These are phyloP conservation scores for Astrothelium subdiscretum DNA, from an alignment of 495 filamentous ascomycete species.

Conservation along the genomic window DNA sequence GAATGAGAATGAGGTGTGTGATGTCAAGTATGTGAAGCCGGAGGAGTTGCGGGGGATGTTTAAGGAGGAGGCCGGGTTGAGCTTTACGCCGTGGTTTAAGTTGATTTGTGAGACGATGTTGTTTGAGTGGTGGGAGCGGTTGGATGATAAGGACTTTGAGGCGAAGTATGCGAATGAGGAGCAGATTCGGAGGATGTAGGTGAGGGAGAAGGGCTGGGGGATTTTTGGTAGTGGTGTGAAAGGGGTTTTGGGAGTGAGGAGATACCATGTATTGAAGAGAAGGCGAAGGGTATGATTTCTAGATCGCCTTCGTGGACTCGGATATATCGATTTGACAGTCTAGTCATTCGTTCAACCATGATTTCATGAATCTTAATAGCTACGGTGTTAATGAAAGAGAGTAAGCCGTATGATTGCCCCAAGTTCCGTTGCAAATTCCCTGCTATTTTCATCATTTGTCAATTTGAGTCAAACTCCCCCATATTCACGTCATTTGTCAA, in stretches of 20 bases:
- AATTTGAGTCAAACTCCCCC: not conserved
- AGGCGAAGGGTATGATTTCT: not conserved
- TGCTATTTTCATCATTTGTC: not conserved
- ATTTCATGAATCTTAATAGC: no score
- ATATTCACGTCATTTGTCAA: no score
- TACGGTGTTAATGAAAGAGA: not conserved
- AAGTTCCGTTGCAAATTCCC: not conserved
- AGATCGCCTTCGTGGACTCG: no score
- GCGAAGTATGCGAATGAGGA: slow-evolving; percentile 80
- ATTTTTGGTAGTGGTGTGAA: no score
- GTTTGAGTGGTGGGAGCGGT: slow-evolving; percentile 94
- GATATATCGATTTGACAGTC: no score
- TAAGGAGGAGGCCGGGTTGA: slow-evolving; percentile 58
- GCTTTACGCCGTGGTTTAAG: slow-evolving; percentile 98
- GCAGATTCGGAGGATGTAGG: slow-evolving; percentile 75
- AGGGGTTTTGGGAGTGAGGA: slow-evolving; percentile 7
- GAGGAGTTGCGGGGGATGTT: slow-evolving; percentile 82
- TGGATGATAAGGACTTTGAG: slow-evolving; percentile 49
- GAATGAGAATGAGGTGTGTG: slow-evolving; percentile 82
- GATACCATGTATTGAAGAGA: not conserved
- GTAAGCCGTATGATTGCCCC: not conserved
- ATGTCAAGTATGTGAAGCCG: slow-evolving; percentile 68
- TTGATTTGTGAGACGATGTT: slow-evolving; percentile 96
- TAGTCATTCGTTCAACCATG: no score
- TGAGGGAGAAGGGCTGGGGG: no score